phyloP scores from a whole-genome alignment of 225 moss, liverwort and hornwort species.

The Sphagnum contortum region DNA sequence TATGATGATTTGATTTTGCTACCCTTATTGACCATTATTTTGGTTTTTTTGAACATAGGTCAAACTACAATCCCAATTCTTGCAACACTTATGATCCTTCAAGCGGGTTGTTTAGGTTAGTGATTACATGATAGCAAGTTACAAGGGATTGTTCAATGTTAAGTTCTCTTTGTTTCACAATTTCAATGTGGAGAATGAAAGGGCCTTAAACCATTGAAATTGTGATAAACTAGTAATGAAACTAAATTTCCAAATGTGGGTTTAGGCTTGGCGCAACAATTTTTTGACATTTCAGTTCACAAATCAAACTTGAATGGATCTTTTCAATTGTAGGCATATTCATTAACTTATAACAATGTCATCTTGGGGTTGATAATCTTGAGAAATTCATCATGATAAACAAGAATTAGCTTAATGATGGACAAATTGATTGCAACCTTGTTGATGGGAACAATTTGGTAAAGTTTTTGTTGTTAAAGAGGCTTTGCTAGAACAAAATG shows the following conservation, averaged over 20 bases:
- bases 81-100: background rate
- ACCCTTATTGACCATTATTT: background rate
- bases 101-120: background rate
- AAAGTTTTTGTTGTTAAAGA: background rate
- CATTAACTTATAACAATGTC: background rate
- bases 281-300: background rate
- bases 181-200: background rate
- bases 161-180: background rate
- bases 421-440: background rate
- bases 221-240: background rate
- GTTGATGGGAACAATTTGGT: background rate
- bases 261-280: background rate
- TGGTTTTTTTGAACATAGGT: no score
- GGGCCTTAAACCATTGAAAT: background rate
- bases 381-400: background rate
- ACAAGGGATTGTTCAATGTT: background rate
- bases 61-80: background rate
- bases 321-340: background rate
- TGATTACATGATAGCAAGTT: background rate
- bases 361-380: background rate
- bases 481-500: background rate
- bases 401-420: background rate
- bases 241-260: background rate
- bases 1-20: background rate
- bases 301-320: background rate